phyloP scores from a whole-genome alignment of 1,139 yeast species.

The Nakaseomyces bracarensis region DNA sequence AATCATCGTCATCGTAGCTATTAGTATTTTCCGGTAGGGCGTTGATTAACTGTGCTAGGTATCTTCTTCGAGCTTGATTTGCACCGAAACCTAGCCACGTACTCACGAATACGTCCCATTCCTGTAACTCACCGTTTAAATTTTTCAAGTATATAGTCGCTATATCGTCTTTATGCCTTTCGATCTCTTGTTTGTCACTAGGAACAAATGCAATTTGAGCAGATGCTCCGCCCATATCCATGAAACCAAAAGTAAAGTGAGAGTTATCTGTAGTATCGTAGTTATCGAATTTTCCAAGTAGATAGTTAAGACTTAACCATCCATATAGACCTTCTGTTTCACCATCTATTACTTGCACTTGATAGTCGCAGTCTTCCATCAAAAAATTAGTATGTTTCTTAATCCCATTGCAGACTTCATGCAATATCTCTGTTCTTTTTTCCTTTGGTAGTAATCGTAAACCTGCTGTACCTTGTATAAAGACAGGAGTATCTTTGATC shows the following conservation, averaged over 20 bases:
- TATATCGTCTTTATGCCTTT: slow-evolving; percentile 55
- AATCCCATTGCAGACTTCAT: slow-evolving; percentile 45
- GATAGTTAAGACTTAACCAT: slow-evolving; percentile 67
- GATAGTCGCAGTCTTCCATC: slow-evolving; percentile 48
- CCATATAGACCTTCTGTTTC: slow-evolving; percentile 76
- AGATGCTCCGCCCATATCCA: slow-evolving; percentile 91
- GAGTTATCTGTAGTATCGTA: slow-evolving; percentile 33
- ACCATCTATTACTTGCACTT: slow-evolving; percentile 69
- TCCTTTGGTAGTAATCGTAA: slow-evolving; percentile 55
- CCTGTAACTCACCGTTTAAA: slow-evolving; percentile 51
- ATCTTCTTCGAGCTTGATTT: slow-evolving; percentile 63
- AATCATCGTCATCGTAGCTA: slow-evolving; percentile 38
- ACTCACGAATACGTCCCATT: slow-evolving; percentile 68
- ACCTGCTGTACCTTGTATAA: slow-evolving; percentile 74
- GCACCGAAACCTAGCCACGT: slow-evolving; percentile 87
- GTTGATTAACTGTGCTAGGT: slow-evolving; percentile 45
- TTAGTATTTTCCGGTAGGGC: slow-evolving; percentile 37
- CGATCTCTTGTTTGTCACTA: slow-evolving; percentile 42
- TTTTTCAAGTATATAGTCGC: slow-evolving; percentile 49
- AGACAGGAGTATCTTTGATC: slow-evolving; percentile 55
- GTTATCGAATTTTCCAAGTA: slow-evolving; percentile 47
- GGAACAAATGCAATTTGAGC: slow-evolving; percentile 78
- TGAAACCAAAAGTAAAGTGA: slow-evolving; percentile 62
- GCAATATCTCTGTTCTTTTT: slow-evolving; percentile 41
- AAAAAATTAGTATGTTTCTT: slow-evolving; percentile 43